phyloP scores from a whole-genome alignment of 768 basidiomycete species.

The Mycena indigotica region DNA sequence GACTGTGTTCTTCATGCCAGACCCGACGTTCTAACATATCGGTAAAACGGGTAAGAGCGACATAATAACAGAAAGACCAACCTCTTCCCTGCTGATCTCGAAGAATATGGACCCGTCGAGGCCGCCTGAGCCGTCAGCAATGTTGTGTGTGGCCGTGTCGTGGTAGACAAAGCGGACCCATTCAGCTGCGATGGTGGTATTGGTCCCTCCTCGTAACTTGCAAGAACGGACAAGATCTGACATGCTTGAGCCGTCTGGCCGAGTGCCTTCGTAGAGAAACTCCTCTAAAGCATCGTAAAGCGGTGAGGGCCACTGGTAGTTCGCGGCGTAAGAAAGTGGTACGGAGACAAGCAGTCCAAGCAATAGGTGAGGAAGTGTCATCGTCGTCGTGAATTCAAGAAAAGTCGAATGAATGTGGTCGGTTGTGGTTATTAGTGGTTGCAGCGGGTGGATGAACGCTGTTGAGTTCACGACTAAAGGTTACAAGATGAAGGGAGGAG shows the following conservation, averaged over 20 bases:
- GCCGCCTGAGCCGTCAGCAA: conserved; percentile 49
- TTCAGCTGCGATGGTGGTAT: conserved; percentile 40
- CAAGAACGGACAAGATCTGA: conserved; percentile 34
- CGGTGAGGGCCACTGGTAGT: conserved; percentile 37
- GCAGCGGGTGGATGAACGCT: not conserved
- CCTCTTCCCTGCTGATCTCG: conserved; percentile 45
- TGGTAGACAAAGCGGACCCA: conserved; percentile 51
- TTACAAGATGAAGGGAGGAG: not conserved
- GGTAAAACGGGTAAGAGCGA: not conserved
- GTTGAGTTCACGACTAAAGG: too few species aligned
- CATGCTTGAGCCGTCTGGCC: conserved; percentile 35
- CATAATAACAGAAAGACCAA: conserved; percentile 23
- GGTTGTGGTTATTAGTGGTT: not conserved
- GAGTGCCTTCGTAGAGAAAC: conserved; percentile 38
- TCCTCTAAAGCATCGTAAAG: conserved; percentile 40
- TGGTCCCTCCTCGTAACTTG: conserved; percentile 29
- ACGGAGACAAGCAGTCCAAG: not conserved
- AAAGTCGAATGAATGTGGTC: not conserved
- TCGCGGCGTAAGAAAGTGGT: not conserved
- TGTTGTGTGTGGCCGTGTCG: conserved; percentile 51
- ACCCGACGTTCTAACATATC: conserved; percentile 45
- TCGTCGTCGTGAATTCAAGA: not conserved
- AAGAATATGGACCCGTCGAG: conserved; percentile 53
- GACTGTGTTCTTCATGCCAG: conserved; percentile 46
- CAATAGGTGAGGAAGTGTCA: not conserved